Evolutionary conservation across 148 eudicot genomes (phyloP).

Genomic region (Rhododendron mucronatum): DNA sequence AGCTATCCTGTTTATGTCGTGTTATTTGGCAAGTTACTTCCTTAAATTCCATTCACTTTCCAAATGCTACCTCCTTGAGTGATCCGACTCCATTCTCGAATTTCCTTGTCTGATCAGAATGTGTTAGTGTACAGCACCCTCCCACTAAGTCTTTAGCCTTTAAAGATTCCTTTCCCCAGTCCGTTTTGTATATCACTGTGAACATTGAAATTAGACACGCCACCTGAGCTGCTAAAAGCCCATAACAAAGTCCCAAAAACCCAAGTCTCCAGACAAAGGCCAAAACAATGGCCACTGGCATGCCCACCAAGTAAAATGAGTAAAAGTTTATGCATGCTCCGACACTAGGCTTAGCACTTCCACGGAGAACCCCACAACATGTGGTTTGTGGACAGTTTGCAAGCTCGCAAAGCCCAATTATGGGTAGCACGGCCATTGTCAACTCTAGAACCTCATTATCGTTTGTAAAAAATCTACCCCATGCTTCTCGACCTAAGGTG

Average conservation of each 20-base stretch:
- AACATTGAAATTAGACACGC: slow-evolving; percentile 59
- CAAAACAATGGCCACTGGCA: slow-evolving; percentile 66
- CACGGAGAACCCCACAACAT: slow-evolving; percentile 78
- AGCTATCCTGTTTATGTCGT: slow-evolving; percentile 5
- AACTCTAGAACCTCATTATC: slow-evolving; percentile 65
- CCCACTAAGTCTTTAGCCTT: slow-evolving; percentile 78
- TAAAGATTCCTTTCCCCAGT: slow-evolving; percentile 68
- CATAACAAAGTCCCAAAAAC: slow-evolving; percentile 73
- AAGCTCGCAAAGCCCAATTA: slow-evolving; percentile 77
- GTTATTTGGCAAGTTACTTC: neutral
- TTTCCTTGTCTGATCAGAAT: slow-evolving; percentile 29
- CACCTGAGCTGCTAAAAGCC: slow-evolving; percentile 71
- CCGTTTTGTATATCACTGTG: slow-evolving; percentile 46
- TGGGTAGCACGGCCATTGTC: slow-evolving; percentile 54
- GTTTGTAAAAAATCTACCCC: slow-evolving; percentile 64
- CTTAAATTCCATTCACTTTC: slow-evolving; percentile 16
- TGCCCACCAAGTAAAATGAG: slow-evolving; percentile 72
- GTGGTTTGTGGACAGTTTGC: slow-evolving; percentile 94
- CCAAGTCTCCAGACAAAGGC: slow-evolving; percentile 51
- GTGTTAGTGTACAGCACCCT: slow-evolving; percentile 18
- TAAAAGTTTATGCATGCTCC: slow-evolving; percentile 73
- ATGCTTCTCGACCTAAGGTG: slow-evolving; percentile 53
- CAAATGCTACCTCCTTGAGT: slow-evolving; percentile 12
- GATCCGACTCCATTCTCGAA: slow-evolving; percentile 35
- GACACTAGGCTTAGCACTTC: slow-evolving; percentile 65